Evolutionary conservation across 352 stramenopile species (phyloP).

Genomic region (Thraustochytrium sp.): DNA sequence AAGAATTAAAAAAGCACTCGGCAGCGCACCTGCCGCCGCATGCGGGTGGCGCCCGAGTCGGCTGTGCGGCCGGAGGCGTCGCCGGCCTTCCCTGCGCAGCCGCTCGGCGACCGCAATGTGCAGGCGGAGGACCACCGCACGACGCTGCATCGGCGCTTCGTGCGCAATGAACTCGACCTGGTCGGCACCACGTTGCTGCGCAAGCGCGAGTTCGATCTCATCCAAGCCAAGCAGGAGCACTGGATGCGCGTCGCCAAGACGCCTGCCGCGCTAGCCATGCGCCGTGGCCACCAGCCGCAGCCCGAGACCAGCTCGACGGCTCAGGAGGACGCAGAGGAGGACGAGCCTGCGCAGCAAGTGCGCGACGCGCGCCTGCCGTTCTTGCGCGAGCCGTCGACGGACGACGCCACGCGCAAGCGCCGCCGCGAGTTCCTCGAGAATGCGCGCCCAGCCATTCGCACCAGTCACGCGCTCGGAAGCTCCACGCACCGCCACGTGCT

Average conservation of each 20-base stretch:
- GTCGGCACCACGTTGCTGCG: slow-evolving; percentile 20
- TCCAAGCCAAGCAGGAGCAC: background rate
- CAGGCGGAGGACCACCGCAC: background rate
- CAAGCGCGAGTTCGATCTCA: slow-evolving; percentile 27
- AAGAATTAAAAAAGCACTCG: too few species aligned
- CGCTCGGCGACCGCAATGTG: background rate
- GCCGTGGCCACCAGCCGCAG: background rate
- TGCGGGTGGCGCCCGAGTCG: background rate
- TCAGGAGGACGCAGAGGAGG: too few species aligned
- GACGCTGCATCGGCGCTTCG: background rate
- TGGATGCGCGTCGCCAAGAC: slow-evolving; percentile 21
- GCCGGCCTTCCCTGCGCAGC: background rate
- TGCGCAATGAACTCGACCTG: background rate
- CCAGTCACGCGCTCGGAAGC: background rate
- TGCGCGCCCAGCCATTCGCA: background rate
- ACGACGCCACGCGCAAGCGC: background rate
- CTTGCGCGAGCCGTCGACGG: background rate
- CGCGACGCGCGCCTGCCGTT: background rate
- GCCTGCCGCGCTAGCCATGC: too few species aligned
- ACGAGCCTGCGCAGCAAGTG: too few species aligned
- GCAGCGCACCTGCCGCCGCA: background rate
- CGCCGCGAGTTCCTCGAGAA: background rate
- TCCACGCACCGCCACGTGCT: background rate
- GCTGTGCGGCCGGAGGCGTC: background rate
- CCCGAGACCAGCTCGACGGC: too few species aligned